Evolutionary conservation across 169 alveolate species (phyloP), one percentile per base, ranked within the genome.

Genomic region (Cryptosporidium ubiquitum): DNA sequence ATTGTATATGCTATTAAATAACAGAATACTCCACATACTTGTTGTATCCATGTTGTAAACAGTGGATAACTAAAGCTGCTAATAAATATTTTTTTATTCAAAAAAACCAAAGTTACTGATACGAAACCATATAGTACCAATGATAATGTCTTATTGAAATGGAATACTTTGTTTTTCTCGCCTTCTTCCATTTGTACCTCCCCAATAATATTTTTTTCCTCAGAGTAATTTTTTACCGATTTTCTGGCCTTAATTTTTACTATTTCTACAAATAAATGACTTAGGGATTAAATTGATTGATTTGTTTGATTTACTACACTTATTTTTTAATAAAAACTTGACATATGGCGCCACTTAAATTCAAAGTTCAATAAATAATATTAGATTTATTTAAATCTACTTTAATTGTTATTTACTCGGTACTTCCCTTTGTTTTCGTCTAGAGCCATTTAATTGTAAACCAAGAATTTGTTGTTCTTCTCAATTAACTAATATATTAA

Each of bases 31-130:
- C 86, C 86, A 64, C 86, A 79, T 29, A 79, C 86, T 64, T 79
- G 86, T 18, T 79, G 86, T 31, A 79, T 47, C 86, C 86, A 79
- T 79, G 86, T 79, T 16, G 86, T 79, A 39, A 79, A 40, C 39
- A 64, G 26, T 16, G 86, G 86, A 57, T 79, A 79, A 23, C 86
- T 61, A 42, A 64, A 55, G 6, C 18, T 23, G 3, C 86, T 68
- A 61, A 61, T 23, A 40, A 79, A 79, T 42, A 79, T 79, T 40
- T 31, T 33, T 66, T 79, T 79, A 42, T 79, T 79, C 47, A 79
- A 57, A 37, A 79, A 57, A 26, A 79, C 86, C 61, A 79, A 39
- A 39, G 69, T 14, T 40, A 79, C 57, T 23, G 86, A 79, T 29
- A 79, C 86, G 39, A 60, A 16, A 12, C 86, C 75, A 79, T 79